Evolutionary conservation across 2,329 filamentous ascomycete species (phyloP), one percentile per base, ranked within the genome.

Genomic region (Cordyceps sp.): DNA sequence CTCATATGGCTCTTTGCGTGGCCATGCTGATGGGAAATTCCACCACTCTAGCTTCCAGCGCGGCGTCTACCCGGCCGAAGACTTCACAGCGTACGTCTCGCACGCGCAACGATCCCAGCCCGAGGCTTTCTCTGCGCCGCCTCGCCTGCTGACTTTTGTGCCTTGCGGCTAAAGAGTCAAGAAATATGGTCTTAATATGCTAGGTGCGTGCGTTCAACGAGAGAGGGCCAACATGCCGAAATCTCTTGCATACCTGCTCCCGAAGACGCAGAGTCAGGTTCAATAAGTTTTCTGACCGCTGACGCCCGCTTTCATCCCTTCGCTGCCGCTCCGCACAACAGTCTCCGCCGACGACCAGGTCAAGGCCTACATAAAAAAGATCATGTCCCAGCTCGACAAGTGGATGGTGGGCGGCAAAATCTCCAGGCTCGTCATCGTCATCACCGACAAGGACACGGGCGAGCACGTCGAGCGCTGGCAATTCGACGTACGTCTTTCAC

Each of bases 121-220:
- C n/a, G n/a, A n/a, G n/a, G n/a, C 14, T 16, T 16, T 21, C 29
- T 10, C 12, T 4, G 12, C 9, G 17, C 14, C 5, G 5, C 8
- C 13, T 13, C 15, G 12, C 16, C 19, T 2, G 14, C 18, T 10
- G 14, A 17, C 31, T 15, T 38, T 39, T 38, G 4, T 12, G 16
- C 6, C 22, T 5, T 27, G 12, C 10, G 5, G 14, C 22, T 18
- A 18, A 16, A 58, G 52, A 26, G 86, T 98, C 49, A 98, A 98
- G 63, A 98, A 98, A 62, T 98, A 98, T 78, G 90, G 90, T 46
- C 72, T 98, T 47, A 96, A 93, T 48, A 93, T 94, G 85, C 80
- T 93, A 46, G 72, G 74, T 80, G 55, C 40, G 60, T 48, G 21
- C 8, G 5, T 6, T 7, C 6, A 14, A 18, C 6, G 15, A 16